These are phyloP conservation scores for Yamadazyma sp. DNA, from an alignment of 805 yeast genomes.

Conservation along the genomic window DNA sequence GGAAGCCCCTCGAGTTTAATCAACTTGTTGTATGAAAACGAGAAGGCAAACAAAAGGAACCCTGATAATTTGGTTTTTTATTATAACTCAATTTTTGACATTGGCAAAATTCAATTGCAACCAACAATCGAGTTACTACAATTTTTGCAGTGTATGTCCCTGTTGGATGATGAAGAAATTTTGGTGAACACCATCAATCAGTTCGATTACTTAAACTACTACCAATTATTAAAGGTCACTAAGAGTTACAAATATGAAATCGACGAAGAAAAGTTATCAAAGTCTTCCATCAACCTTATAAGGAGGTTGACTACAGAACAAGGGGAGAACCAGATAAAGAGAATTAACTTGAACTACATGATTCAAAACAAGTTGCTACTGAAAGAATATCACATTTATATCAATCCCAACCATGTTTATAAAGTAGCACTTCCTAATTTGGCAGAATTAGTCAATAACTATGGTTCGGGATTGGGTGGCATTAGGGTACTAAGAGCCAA, in stretches of 20 bases:
- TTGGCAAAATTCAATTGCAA: constrained; percentile 65
- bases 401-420: constrained; percentile 53
- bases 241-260: constrained; percentile 84
- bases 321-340: constrained; percentile 36
- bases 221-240: constrained; percentile 67
- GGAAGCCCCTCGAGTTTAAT: constrained; percentile 15
- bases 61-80: constrained; percentile 56
- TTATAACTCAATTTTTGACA: constrained; percentile 61
- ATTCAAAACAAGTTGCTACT: constrained; percentile 38
- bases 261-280: constrained; percentile 67
- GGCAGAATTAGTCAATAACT: constrained; percentile 67
- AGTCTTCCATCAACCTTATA: constrained; percentile 26
- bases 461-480: constrained; percentile 77
- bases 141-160: constrained; percentile 85
- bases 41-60: constrained; percentile 22
- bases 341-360: constrained; percentile 34
- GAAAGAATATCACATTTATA: constrained; percentile 44
- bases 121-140: constrained; percentile 80
- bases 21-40: constrained; percentile 25
- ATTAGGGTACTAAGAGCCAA: constrained; percentile 51
- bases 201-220: constrained; percentile 59
- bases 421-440: constrained; percentile 70
- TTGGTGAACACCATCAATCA: constrained; percentile 53
- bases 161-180: constrained; percentile 63
- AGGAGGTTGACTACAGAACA: constrained; percentile 35